Evolutionary conservation across 768 basidiomycete species (phyloP).

Genomic region (Amanita rubescens): DNA sequence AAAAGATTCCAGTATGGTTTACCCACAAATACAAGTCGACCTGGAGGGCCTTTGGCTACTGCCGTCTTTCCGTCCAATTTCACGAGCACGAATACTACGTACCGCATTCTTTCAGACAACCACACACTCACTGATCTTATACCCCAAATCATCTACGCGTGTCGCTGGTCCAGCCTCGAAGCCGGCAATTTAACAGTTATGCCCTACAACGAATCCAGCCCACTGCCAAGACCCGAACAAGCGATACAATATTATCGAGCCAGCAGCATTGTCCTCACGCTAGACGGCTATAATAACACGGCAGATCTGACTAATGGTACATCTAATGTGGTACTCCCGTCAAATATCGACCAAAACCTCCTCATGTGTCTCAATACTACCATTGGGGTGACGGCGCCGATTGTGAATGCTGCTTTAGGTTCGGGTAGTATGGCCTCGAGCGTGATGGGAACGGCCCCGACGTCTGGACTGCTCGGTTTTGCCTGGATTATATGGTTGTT

Average conservation of each 20-base stretch:
- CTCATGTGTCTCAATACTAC: slow-evolving; percentile 56
- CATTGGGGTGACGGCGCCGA: slow-evolving; percentile 49
- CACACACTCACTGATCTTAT: slow-evolving; percentile 38
- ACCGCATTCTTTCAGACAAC: slow-evolving; percentile 42
- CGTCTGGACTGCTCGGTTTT: slow-evolving; percentile 8
- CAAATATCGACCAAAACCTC: slow-evolving; percentile 39
- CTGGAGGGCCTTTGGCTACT: slow-evolving; percentile 40
- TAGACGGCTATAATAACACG: slow-evolving; percentile 65
- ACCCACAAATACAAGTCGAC: slow-evolving; percentile 36
- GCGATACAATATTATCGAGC: slow-evolving; percentile 65
- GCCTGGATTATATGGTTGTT: slow-evolving; percentile 18
- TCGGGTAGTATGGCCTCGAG: too few relatives aligned
- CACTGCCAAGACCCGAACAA: slow-evolving; percentile 41
- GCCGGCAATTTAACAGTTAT: slow-evolving; percentile 16
- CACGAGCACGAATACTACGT: slow-evolving; percentile 34
- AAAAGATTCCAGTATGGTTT: neutral
- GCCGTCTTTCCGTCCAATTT: slow-evolving; percentile 36
- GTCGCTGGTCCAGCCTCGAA: slow-evolving; percentile 23
- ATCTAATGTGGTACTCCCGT: slow-evolving; percentile 44
- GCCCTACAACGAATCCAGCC: slow-evolving; percentile 24
- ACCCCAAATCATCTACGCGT: slow-evolving; percentile 33
- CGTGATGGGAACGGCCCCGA: slow-evolving; percentile 6
- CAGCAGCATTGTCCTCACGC: slow-evolving; percentile 51
- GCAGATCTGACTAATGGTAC: slow-evolving; percentile 34
- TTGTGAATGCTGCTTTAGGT: slow-evolving; percentile 42